Conservation (phyloP, 257 asterid genomes). For the Cordia subcordata region DNA sequence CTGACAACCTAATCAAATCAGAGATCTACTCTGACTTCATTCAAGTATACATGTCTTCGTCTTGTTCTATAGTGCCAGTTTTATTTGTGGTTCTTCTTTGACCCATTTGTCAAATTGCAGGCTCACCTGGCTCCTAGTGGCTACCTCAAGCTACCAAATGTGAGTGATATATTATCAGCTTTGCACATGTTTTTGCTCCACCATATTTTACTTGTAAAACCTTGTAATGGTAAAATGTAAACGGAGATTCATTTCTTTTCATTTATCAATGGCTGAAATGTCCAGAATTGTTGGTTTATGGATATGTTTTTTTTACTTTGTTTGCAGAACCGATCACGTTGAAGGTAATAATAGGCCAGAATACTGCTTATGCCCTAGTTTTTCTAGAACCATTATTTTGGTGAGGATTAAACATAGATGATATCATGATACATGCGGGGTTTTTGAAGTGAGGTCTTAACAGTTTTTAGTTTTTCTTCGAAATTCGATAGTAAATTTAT, state of each 20-base stretch:
- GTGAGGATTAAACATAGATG: too few species aligned
- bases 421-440: too few species aligned
- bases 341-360: too few species aligned
- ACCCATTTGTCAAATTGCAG: conserved; percentile 40
- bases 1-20: conserved; percentile 56
- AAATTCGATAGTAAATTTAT: too few species aligned
- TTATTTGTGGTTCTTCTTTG: conserved; percentile 9
- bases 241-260: background rate
- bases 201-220: background rate
- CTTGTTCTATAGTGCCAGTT: conserved; percentile 1
- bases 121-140: conserved; percentile 97
- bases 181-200: conserved; percentile 4
- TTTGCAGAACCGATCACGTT: too few species aligned
- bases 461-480: too few species aligned
- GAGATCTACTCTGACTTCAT: conserved; percentile 77
- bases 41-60: conserved; percentile 46
- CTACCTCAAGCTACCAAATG: conserved; percentile 88
- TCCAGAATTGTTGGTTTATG: too few species aligned
- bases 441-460: too few species aligned
- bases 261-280: too few species aligned
- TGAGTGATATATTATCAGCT: conserved; percentile 33
- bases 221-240: background rate
- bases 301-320: too few species aligned
- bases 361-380: too few species aligned
- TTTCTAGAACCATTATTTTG: too few species aligned